These are phyloP conservation scores for Lodderomyces beijingensis DNA, from an alignment of 1,139 yeast species.

Conservation along the genomic window DNA sequence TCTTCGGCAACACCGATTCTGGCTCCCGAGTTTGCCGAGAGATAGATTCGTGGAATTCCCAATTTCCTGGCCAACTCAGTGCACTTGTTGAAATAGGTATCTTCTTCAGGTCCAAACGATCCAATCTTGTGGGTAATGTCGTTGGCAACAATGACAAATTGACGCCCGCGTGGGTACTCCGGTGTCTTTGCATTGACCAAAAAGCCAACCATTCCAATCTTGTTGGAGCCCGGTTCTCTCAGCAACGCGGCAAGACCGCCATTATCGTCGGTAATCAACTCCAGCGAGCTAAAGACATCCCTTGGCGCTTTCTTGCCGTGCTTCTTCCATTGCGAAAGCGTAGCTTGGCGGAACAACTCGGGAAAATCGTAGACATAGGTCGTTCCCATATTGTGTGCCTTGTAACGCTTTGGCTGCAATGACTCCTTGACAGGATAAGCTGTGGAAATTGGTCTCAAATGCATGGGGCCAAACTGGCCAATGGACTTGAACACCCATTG, in stretches of 20 bases:
- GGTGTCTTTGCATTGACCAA: slow-evolving; percentile 88
- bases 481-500: slow-evolving; percentile 96
- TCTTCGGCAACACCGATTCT: slow-evolving; percentile 98
- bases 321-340: slow-evolving; percentile 78
- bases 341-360: slow-evolving; percentile 93
- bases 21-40: slow-evolving; percentile 98
- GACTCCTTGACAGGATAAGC: slow-evolving; percentile 98
- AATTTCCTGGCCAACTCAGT: slow-evolving; percentile 85
- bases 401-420: slow-evolving; percentile 96
- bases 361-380: slow-evolving; percentile 99
- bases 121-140: slow-evolving; percentile 98
- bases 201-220: slow-evolving; percentile 98
- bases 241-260: slow-evolving; percentile 81
- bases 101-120: slow-evolving; percentile 98
- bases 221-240: slow-evolving; percentile 95
- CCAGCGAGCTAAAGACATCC: slow-evolving; percentile 73
- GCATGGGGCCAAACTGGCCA: slow-evolving; percentile 95
- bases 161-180: slow-evolving; percentile 95
- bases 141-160: slow-evolving; percentile 86
- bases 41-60: slow-evolving; percentile 92
- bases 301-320: slow-evolving; percentile 64
- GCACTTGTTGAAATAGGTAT: slow-evolving; percentile 82
- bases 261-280: slow-evolving; percentile 82
- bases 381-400: slow-evolving; percentile 97
- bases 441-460: slow-evolving; percentile 88